These are phyloP conservation scores for Stereocaulon alpinum DNA, from an alignment of 495 filamentous ascomycete species.

Conservation along the genomic window DNA sequence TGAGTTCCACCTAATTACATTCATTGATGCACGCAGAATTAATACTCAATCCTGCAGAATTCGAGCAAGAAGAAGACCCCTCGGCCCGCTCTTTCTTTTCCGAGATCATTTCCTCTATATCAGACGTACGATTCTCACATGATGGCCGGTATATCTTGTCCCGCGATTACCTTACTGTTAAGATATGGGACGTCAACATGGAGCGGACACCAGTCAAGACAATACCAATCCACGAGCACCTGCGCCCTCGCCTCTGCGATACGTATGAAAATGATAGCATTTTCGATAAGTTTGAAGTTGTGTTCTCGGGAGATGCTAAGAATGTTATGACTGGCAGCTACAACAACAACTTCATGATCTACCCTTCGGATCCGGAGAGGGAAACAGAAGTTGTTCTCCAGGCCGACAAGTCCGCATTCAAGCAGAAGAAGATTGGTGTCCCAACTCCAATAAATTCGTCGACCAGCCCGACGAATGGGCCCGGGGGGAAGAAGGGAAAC, in stretches of 20 bases:
- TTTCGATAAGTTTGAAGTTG: conserved; percentile 99
- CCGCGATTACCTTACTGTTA: conserved; percentile 94
- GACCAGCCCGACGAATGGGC: conserved; percentile 55
- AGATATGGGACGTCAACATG: conserved; percentile 99
- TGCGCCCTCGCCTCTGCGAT: conserved; percentile 88
- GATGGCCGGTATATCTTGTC: conserved; percentile 97
- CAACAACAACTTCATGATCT: conserved; percentile 99
- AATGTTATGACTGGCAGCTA: conserved; percentile 99
- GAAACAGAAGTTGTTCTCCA: conserved; percentile 96
- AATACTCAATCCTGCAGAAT: conserved; percentile 47
- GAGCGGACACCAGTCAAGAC: conserved; percentile 94
- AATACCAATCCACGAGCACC: conserved; percentile 96
- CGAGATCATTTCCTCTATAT: conserved; percentile 98
- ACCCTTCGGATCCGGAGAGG: conserved; percentile 88
- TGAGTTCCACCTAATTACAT: conserved; percentile 44
- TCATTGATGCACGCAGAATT: not conserved
- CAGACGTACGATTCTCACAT: conserved; percentile 92
- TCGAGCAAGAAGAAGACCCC: conserved; percentile 99
- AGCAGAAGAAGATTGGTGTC: conserved; percentile 98
- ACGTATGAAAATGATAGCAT: conserved; percentile 99
- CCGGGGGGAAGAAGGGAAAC: conserved; percentile 69
- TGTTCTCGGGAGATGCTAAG: conserved; percentile 95
- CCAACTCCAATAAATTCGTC: conserved; percentile 89
- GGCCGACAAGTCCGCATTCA: conserved; percentile 97
- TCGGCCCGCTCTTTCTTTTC: conserved; percentile 98